phyloP scores from a whole-genome alignment of 805 yeast genomes.

The Schizosaccharomyces osmophilus region DNA sequence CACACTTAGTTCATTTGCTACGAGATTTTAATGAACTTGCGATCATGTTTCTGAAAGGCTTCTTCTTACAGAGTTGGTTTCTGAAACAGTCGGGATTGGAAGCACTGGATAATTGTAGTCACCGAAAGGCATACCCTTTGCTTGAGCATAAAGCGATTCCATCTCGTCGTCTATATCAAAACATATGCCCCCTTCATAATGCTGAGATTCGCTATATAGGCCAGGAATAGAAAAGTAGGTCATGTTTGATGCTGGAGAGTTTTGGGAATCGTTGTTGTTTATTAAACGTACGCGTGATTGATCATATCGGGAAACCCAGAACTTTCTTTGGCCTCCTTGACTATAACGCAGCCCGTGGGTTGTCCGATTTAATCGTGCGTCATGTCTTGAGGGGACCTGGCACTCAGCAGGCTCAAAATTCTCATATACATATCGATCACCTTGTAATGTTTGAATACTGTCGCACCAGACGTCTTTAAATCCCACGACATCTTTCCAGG shows the following conservation, averaged over 20 bases:
- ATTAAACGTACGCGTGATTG: constrained; percentile 2
- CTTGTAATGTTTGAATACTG: constrained; percentile 41
- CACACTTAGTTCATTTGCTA: neutral
- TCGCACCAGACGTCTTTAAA: constrained; percentile 58
- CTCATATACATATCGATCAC: constrained; percentile 53
- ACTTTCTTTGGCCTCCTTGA: constrained; percentile 52
- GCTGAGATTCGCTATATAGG: neutral
- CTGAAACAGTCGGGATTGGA: constrained; percentile 11
- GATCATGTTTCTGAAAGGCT: neutral
- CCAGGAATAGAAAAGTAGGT: neutral
- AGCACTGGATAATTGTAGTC: constrained; percentile 21
- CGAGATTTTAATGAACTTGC: neutral
- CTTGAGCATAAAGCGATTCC: constrained; percentile 14
- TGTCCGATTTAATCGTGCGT: constrained; percentile 30
- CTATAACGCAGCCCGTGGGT: constrained; percentile 66
- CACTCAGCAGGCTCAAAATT: constrained; percentile 65
- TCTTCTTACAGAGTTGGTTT: neutral
- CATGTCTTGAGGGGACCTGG: constrained; percentile 29
- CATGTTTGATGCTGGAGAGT: neutral
- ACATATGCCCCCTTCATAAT: neutral
- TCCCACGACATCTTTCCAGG: constrained; percentile 56
- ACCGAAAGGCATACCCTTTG: constrained; percentile 15
- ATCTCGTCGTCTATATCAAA: constrained; percentile 11
- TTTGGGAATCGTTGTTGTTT: neutral
- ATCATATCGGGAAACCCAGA: constrained; percentile 36